Evolutionary conservation across 2,329 filamentous ascomycete genomes (phyloP).

Genomic region (Claviceps pusilla): DNA sequence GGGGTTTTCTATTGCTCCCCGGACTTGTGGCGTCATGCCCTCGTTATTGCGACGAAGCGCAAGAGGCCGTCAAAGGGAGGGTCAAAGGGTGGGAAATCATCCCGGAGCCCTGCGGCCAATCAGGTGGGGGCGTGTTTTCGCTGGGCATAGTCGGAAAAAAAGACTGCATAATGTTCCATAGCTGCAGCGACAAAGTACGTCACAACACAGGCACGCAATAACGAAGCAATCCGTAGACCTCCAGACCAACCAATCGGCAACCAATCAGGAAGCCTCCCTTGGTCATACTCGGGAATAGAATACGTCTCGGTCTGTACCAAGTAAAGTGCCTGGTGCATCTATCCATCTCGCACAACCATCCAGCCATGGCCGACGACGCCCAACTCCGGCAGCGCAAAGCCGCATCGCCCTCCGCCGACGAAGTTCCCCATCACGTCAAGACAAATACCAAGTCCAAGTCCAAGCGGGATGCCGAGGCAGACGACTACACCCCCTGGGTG

Average conservation of each 20-base stretch:
- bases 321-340: neutral
- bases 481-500: constrained; percentile 44
- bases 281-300: neutral
- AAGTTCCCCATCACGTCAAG: constrained; percentile 9
- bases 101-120: neutral
- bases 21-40: neutral
- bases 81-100: neutral
- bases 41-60: neutral
- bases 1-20: too few relatives aligned
- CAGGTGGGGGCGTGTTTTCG: neutral
- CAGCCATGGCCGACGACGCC: constrained; percentile 23
- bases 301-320: neutral
- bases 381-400: constrained; percentile 31
- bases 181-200: too few relatives aligned
- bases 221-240: neutral
- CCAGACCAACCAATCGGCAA: too few relatives aligned
- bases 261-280: neutral
- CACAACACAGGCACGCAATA: too few relatives aligned
- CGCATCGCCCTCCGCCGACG: constrained; percentile 10
- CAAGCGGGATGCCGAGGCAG: constrained; percentile 28
- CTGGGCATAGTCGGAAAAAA: neutral
- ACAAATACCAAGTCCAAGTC: constrained; percentile 7
- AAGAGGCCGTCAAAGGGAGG: neutral
- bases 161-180: neutral
- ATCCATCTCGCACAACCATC: neutral